Conservation (phyloP, 2,329 filamentous ascomycete genomes). For the Aspergillus niger region DNA sequence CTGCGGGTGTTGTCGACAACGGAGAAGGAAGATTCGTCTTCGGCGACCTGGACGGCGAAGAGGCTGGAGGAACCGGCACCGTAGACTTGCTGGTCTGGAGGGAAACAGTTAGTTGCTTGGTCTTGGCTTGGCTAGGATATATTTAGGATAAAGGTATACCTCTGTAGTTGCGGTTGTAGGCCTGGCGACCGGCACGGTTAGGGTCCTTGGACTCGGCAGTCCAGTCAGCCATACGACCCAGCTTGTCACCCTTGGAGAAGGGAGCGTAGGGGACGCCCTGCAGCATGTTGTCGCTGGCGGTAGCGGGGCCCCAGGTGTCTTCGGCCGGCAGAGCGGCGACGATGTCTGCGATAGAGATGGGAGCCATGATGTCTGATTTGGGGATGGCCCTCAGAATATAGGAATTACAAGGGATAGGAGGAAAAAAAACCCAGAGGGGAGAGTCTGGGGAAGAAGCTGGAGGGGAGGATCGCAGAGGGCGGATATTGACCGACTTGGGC, state of each 20-base stretch:
- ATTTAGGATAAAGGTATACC: constrained; percentile 54
- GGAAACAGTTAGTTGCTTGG: background rate
- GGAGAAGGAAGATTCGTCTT: constrained; percentile 97
- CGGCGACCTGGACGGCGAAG: constrained; percentile 87
- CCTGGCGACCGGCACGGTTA: constrained; percentile 74
- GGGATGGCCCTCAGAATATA: background rate
- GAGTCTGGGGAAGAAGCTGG: constrained; percentile 7
- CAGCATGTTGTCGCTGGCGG: constrained; percentile 81
- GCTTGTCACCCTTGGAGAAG: constrained; percentile 97
- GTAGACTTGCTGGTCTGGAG: constrained; percentile 92
- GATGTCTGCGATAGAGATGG: constrained; percentile 63
- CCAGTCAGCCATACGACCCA: constrained; percentile 99
- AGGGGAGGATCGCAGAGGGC: constrained; percentile 12
- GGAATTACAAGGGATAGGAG: background rate
- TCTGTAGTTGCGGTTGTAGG: constrained; percentile 92
- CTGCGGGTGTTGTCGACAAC: constrained; percentile 95
- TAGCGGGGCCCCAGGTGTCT: constrained; percentile 84
- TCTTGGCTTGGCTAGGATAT: constrained; percentile 2
- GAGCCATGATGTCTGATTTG: constrained; percentile 45
- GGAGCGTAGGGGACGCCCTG: constrained; percentile 96
- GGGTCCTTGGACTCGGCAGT: constrained; percentile 79
- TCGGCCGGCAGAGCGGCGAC: constrained; percentile 72
- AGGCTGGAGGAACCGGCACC: constrained; percentile 82
- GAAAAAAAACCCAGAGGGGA: background rate
- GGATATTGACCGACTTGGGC: constrained; percentile 16